Evolutionary conservation across 108 stramenopile species (phyloP), one percentile per base, ranked within the genome.

Genomic region (Fistulifera solaris): DNA sequence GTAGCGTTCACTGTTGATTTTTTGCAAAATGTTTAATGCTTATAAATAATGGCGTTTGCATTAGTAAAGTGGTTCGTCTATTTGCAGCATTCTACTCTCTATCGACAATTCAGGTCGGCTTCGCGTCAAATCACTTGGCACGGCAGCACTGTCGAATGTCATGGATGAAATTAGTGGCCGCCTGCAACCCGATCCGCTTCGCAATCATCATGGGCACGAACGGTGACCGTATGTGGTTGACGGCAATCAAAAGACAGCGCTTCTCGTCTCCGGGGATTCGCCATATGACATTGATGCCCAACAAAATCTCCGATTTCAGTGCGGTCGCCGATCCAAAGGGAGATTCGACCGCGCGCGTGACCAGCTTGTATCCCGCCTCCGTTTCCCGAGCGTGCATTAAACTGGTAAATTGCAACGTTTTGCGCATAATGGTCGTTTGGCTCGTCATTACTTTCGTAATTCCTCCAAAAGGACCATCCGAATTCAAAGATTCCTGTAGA

Each of bases 371-470:
- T 11, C 89, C 89, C 50, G 74, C 62, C 18, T 75, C 76, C 8
- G 81, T 80, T 0, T 66, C 58, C 13, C 68, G 74, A 27, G 76
- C 85, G 54, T 90, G 84, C 22, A 84, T 26, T 15, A 90, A 27
- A 16, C 76, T 80, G 12, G 76, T 52, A 35, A 86, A 82, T 18
- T 78, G 66, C 17, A 90, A 39, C 16, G 44, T 59, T 61, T 72
- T 83, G 22, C 77, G 66, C 21, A 89, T 57, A 56, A 90, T 49
- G 41, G 63, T 80, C 22, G 67, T 67, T 40, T 57, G 68, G 40
- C 69, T 81, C 38, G 65, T 57, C 52, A 84, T 79, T 2, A 90
- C 65, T 46, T 90, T 90, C n/a, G 82, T 86, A 46, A 83, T 72
- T 22, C 42, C 28, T 19, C 72, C 74, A 28, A 74, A 74, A 5